Evolutionary conservation across 768 basidiomycete genomes (phyloP).

Genomic region (Xerocomellus dryophilus): DNA sequence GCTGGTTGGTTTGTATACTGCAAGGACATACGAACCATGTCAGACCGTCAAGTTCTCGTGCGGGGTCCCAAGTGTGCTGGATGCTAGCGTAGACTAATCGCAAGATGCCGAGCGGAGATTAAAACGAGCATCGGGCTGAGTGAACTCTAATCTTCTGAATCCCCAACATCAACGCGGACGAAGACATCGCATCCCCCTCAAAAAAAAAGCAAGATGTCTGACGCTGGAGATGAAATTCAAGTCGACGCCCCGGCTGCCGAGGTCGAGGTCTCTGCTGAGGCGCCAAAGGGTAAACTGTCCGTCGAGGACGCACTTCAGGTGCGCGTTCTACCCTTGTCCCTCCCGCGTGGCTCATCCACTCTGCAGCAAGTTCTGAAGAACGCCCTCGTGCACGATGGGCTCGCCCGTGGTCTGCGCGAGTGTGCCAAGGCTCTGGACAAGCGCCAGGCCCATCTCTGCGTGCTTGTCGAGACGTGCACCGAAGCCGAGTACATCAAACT

Average conservation of each 20-base stretch:
- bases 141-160: constrained; percentile 60
- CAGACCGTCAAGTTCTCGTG: neutral
- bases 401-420: constrained; percentile 96
- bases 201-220: constrained; percentile 70
- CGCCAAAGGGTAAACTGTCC: constrained; percentile 91
- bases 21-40: constrained; percentile 30
- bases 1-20: neutral
- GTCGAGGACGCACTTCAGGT: constrained; percentile 95
- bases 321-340: neutral
- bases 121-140: no score
- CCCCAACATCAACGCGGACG: constrained; percentile 89
- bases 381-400: constrained; percentile 96
- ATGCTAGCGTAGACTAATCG: constrained; percentile 34
- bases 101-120: constrained; percentile 54
- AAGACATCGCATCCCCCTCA: constrained; percentile 52
- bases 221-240: constrained; percentile 94
- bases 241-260: constrained; percentile 62
- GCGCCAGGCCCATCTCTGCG: constrained; percentile 97
- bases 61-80: no score
- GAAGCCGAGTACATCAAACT: constrained; percentile 99
- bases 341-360: neutral
- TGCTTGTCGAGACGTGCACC: constrained; percentile 97
- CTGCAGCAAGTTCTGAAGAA: constrained; percentile 97
- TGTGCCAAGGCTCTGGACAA: constrained; percentile 98
- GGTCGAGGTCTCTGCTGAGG: constrained; percentile 83